phyloP scores from a whole-genome alignment of 805 yeast genomes.

The Tetrapisispora fleetii region DNA sequence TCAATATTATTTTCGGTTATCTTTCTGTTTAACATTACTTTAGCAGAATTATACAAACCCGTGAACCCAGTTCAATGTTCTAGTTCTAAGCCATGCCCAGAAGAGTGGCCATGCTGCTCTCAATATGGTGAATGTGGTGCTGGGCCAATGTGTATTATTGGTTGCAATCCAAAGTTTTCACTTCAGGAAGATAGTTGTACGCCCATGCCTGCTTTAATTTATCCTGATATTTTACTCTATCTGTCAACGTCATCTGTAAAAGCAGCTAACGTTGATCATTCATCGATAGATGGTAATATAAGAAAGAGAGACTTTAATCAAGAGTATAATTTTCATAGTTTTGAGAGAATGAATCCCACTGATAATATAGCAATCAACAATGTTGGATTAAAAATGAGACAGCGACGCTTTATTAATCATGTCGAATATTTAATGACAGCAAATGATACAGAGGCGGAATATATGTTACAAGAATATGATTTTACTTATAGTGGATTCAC shows the following conservation, averaged over 20 bases:
- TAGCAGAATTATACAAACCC: conserved; percentile 20
- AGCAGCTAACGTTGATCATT: too few relatives aligned
- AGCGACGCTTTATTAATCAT: conserved; percentile 21
- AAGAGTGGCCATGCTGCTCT: conserved; percentile 76
- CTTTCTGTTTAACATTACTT: neutral
- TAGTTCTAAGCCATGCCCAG: conserved; percentile 46
- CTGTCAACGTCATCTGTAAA: neutral
- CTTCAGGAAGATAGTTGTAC: conserved; percentile 60
- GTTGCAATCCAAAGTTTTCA: conserved; percentile 76
- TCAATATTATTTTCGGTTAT: neutral
- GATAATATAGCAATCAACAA: neutral
- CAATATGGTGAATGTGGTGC: conserved; percentile 75
- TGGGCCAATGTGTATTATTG: conserved; percentile 69
- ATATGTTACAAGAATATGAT: conserved; percentile 51
- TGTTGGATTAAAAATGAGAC: conserved; percentile 4
- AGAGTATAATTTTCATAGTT: neutral
- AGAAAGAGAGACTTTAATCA: neutral
- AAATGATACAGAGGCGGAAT: conserved; percentile 45
- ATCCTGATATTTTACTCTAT: conserved; percentile 14
- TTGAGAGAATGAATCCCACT: conserved; percentile 2
- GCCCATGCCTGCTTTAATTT: conserved; percentile 63
- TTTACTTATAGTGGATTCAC: conserved; percentile 51
- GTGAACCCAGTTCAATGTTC: conserved; percentile 17
- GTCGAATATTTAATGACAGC: conserved; percentile 20
- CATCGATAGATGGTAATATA: neutral